Evolutionary conservation across 108 stramenopile species (phyloP).

Genomic region (Skeletonema costatum): DNA sequence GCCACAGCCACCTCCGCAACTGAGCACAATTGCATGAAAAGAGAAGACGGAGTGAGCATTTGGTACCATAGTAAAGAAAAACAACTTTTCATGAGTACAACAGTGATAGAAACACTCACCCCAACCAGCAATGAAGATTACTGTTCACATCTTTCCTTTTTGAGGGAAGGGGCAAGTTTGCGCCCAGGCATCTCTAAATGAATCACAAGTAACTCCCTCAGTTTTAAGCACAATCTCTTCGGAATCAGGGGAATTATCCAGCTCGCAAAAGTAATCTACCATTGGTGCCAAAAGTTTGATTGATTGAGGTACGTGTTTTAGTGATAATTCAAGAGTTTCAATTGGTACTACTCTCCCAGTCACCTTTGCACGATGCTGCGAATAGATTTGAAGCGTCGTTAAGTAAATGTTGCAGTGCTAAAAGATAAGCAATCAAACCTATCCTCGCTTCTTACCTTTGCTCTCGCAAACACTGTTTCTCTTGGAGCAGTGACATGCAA

Average conservation of each 20-base stretch:
- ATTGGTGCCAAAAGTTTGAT: conserved; percentile 63
- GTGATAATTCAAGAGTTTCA: conserved; percentile 60
- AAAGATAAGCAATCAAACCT: background rate
- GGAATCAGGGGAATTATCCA: conserved; percentile 64
- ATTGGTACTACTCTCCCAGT: conserved; percentile 84
- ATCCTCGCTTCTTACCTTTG: conserved; percentile 51
- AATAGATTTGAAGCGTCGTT: background rate
- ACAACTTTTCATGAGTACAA: no score
- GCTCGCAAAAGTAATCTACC: conserved; percentile 77
- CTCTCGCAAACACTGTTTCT: conserved; percentile 71
- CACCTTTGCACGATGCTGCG: conserved; percentile 45
- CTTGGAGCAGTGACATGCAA: conserved; percentile 69
- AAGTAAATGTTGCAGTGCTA: background rate
- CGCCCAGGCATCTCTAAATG: conserved; percentile 70
- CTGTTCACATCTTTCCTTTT: conserved; percentile 10
- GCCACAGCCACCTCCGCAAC: no score
- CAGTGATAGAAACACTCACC: no score
- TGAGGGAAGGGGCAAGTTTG: conserved; percentile 62
- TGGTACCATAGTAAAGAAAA: no score
- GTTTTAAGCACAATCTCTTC: conserved; percentile 65
- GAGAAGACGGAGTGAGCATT: no score
- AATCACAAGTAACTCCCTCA: conserved; percentile 65
- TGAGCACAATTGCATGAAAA: no score
- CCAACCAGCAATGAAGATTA: no score
- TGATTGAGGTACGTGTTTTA: conserved; percentile 81